phyloP scores from a whole-genome alignment of 495 filamentous ascomycete genomes.

The Saxophila tyrrhenica region DNA sequence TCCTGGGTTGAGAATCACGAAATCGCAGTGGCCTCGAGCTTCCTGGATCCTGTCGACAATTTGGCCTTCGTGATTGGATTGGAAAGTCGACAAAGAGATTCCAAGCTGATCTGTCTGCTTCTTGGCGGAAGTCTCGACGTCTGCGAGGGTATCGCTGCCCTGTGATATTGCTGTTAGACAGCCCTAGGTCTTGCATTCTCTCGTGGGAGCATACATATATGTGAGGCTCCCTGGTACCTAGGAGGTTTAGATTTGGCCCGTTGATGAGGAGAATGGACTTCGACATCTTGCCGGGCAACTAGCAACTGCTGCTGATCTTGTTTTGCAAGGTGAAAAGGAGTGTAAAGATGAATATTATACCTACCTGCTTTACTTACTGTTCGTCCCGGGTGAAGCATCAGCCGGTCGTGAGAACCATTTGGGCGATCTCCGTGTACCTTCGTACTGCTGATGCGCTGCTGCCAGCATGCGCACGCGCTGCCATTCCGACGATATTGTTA shows the following conservation, averaged over 20 bases:
- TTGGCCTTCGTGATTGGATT: conserved; percentile 54
- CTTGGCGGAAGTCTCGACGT: conserved; percentile 39
- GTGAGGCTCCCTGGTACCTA: conserved; percentile 59
- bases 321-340: no score
- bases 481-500: no score
- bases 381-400: no score
- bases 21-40: conserved; percentile 34
- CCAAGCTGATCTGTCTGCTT: conserved; percentile 35
- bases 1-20: conserved; percentile 59
- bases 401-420: no score
- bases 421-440: no score
- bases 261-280: conserved; percentile 57
- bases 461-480: no score
- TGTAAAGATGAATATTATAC: no score
- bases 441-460: no score
- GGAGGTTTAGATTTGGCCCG: conserved; percentile 71
- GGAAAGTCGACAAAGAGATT: conserved; percentile 31
- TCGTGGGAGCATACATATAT: conserved; percentile 28
- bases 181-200: neutral
- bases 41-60: conserved; percentile 35
- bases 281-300: no score
- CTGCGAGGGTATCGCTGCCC: conserved; percentile 49
- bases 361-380: no score
- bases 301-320: no score
- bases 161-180: neutral